Evolutionary conservation across 768 basidiomycete species (phyloP).

Genomic region (Xerocomellus amylosporus): DNA sequence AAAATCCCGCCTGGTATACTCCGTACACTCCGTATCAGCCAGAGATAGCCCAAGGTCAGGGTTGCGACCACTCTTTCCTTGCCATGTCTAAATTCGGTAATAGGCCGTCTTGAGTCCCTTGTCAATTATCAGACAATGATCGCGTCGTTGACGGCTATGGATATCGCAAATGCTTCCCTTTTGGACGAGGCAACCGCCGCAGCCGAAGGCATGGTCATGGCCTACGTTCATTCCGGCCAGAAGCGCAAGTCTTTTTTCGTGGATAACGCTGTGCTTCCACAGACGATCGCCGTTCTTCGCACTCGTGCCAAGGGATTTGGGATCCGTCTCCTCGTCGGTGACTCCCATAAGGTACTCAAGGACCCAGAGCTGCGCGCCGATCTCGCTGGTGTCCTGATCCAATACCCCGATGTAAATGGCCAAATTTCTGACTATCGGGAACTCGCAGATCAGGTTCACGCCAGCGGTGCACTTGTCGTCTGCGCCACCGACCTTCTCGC

Average conservation of each 20-base stretch:
- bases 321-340: slow-evolving; percentile 73
- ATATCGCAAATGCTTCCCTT: slow-evolving; percentile 93
- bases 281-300: slow-evolving; percentile 84
- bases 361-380: slow-evolving; percentile 55
- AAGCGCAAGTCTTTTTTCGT: slow-evolving; percentile 85
- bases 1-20: slow-evolving; percentile 98
- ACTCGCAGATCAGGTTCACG: slow-evolving; percentile 68
- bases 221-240: slow-evolving; percentile 62
- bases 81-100: slow-evolving; percentile 12
- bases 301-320: slow-evolving; percentile 94
- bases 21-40: slow-evolving; percentile 96
- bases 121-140: slow-evolving; percentile 98
- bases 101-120: slow-evolving; percentile 92
- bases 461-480: slow-evolving; percentile 73
- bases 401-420: slow-evolving; percentile 93
- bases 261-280: slow-evolving; percentile 78
- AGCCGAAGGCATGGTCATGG: slow-evolving; percentile 97
- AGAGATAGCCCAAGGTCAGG: slow-evolving; percentile 92
- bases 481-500: slow-evolving; percentile 93
- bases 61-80: slow-evolving; percentile 3
- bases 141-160: slow-evolving; percentile 89
- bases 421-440: slow-evolving; percentile 68
- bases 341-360: slow-evolving; percentile 48
- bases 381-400: slow-evolving; percentile 84
- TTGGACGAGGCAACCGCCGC: slow-evolving; percentile 95